Evolutionary conservation across 495 filamentous ascomycete genomes (phyloP), one percentile per base, ranked within the genome.

Genomic region (Astrothelium subdiscretum): DNA sequence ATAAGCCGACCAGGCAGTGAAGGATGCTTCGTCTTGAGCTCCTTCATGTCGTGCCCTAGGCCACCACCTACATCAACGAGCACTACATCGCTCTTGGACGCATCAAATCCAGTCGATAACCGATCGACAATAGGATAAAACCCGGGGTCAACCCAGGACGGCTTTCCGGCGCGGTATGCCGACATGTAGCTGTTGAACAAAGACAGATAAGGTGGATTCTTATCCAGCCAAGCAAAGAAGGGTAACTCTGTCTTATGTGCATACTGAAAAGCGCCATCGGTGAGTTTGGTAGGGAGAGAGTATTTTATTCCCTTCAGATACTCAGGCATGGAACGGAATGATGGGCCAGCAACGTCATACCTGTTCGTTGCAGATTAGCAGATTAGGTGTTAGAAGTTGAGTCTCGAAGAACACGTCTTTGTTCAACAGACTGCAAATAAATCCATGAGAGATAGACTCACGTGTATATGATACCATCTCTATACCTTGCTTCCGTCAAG

Each of bases 61-160:
- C 73, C 74, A 0, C 80, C 82, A 29, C 75, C 81, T 0, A 85
- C 69, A 66, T 87, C 84, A 15, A 85, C 80, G 1, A 85, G 63
- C 1, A 85, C 67, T 6, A 74, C 69, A 12, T 60, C 60, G 43
- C 32, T 61, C n/a, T n/a, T n/a, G n/a, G n/a, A n/a, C n/a, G n/a
- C n/a, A n/a, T n/a, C n/a, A n/a, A 32, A 38, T 15, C 27, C 42
- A 35, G 20, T 42, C 2, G 11, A 3, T 1, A 42, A 15, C 8
- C 31, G 29, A 10, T 63, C 54, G 31, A 40, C 31, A 29, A 63
- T 31, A 11, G 62, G 62, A 48, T 29, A 63, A 35, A 38, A 63
- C 8, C 42, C 42, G 3, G 42, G 42, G 18, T 60, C 58, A 15
- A 24, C 18, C 63, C 63, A 64, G 24, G 29, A 26, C 15, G 35